A percentile compares a stretch with the other conserved stretches of the same genome.
These are phyloP conservation scores for Tuctoria greenei DNA, from an alignment of 176 grass and related monocot species.

Conservation along the genomic window DNA sequence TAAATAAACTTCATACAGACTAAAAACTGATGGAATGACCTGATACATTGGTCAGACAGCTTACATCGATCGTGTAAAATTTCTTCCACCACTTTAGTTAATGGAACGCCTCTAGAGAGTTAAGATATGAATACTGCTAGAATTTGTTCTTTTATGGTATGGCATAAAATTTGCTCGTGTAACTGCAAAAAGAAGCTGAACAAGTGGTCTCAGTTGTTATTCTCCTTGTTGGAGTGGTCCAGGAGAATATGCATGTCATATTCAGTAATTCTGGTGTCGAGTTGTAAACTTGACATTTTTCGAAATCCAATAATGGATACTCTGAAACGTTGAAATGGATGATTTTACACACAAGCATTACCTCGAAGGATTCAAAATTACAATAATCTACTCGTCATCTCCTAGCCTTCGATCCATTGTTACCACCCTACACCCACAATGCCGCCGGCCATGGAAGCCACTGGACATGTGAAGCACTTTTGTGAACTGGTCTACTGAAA, in stretches of 20 bases:
- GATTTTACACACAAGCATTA: conserved; percentile 22
- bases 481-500: conserved; percentile 20
- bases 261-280: background rate
- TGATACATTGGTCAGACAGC: background rate
- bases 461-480: conserved; percentile 2
- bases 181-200: background rate
- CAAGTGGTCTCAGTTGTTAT: background rate
- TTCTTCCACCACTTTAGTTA: background rate
- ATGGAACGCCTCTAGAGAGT: background rate
- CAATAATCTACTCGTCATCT: conserved; percentile 24
- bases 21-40: conserved; percentile 10
- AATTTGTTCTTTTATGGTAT: background rate
- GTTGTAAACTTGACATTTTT: background rate
- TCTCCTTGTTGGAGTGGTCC: background rate
- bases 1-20: conserved; percentile 34
- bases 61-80: background rate
- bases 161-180: background rate
- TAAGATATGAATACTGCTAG: background rate
- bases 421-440: background rate
- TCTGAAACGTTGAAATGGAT: conserved; percentile 43
- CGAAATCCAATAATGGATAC: background rate
- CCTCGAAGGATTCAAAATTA: conserved; percentile 32
- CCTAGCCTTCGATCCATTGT: conserved; percentile 23
- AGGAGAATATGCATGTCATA: background rate
- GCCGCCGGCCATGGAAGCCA: conserved; percentile 6